Evolutionary conservation across 2,329 filamentous ascomycete genomes (phyloP), one percentile per base, ranked within the genome.

Genomic region (Xylariaceae sp.): DNA sequence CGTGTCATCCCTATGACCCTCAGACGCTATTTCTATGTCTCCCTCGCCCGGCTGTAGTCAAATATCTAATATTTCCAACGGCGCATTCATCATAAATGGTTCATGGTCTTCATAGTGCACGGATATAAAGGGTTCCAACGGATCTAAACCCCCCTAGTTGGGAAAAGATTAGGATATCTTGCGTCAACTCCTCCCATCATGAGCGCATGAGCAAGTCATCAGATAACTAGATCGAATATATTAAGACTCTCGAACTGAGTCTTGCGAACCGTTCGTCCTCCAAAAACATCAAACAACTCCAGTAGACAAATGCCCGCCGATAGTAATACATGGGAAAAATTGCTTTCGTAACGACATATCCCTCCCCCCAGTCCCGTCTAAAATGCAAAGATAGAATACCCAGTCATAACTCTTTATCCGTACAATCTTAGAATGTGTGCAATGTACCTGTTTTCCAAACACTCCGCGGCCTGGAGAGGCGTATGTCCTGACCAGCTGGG

Each of bases 401-500:
- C 23, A 30, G 18, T 57, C 42, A 51, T 49, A 55, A 5, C 23
- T 30, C 18, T 35, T 59, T 52, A 60, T 15, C 59, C 59, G 35
- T 56, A 65, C 57, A 65, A 52, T 51, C 62, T 64, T 48, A 66
- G 47, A 53, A 67, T 64, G 17, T 61, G 60, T 34, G 63, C 62
- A 51, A 67, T 65, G 51, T 66, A 66, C 39, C 35, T 64, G 37
- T 55, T 44, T 23, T 63, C 60, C 52, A 62, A 55, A 10, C 60
- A 35, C 42, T 67, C 65, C 8, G 65, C 65, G 39, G 62, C 64
- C 51, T 67, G 65, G 30, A 67, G 60, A 8, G 65, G 63, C 8
- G 63, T 67, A 15, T 67, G 65, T 5, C 65, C 65, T 5, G 63
- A 66, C 65, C 65, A 67, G 52, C 65, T 67, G 15, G 64, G 65